A percentile compares a stretch with the other conserved stretches of the same genome.
Conservation (phyloP, 1,139 yeast genomes). For the Arxiozyma heterogenica region DNA sequence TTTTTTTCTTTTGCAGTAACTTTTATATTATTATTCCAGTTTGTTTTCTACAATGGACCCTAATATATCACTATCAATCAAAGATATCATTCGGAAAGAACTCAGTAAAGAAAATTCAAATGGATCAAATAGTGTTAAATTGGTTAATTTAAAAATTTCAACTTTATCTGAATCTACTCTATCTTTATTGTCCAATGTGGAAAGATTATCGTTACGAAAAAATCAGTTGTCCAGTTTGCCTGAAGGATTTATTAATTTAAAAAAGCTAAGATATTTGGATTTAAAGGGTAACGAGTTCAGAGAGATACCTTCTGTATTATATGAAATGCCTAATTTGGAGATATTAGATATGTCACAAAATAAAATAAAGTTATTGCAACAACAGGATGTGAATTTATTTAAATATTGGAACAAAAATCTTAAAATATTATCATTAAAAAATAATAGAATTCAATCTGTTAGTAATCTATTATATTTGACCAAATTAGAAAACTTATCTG, state of each 20-base stretch:
- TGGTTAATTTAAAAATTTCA: conserved; percentile 22
- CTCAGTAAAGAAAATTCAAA: conserved; percentile 14
- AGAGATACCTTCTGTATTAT: conserved; percentile 43
- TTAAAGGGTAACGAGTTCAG: conserved; percentile 51
- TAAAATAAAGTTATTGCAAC: conserved; percentile 38
- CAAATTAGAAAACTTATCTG: conserved; percentile 45
- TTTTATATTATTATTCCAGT: not conserved
- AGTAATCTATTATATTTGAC: conserved; percentile 49
- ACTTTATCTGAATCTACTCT: conserved; percentile 32
- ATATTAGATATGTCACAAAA: conserved; percentile 63
- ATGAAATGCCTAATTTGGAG: conserved; percentile 43
- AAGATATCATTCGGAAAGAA: conserved; percentile 12
- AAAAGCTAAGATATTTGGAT: conserved; percentile 52
- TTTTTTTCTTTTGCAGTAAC: not conserved
- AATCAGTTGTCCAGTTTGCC: conserved; percentile 46
- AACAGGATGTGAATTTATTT: conserved; percentile 32
- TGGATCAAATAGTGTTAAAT: conserved; percentile 19
- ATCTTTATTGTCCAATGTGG: conserved; percentile 37
- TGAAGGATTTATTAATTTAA: conserved; percentile 37
- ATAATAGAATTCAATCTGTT: conserved; percentile 49
- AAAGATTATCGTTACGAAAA: conserved; percentile 45
- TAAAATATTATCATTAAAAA: conserved; percentile 53
- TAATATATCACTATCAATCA: not conserved
- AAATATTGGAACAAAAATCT: conserved; percentile 35
- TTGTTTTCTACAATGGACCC: not conserved